Base-by-base conservation (phyloP, 352 stramenopile genomes). In the Phytopythium ostracodes region DNA sequence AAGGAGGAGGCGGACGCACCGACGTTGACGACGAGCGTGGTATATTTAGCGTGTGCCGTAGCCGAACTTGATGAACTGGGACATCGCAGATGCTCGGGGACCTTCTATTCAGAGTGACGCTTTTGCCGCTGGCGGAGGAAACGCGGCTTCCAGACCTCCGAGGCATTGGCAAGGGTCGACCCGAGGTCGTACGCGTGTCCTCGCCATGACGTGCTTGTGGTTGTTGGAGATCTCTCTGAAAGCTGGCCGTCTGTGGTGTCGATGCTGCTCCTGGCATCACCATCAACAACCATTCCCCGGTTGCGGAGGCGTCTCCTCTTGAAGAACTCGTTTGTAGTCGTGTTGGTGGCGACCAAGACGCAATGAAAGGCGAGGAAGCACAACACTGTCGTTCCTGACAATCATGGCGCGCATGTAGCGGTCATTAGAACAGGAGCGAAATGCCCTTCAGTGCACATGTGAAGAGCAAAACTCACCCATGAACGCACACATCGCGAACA, bases 241-340 rank as follows among this genome's bases (percentile, higher is more conserved):
- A 12, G 8, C 0, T 56, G 14, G 12, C 35, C 10, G 15, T 15
- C 33, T 15, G 17, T 18, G n/a, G 4, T 0, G 27, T 6, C 50
- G 29, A 15, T 38, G 25, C 20, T 40, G 20, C 33, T 29, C 25
- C 14, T 59, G 25, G 56, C 42, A n/a, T 40, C 4, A 9, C n/a
- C 17, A n/a, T 50, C 40, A 0, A 5, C 18, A 18, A 3, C 20
- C n/a, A 17, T 20, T 25, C 22, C 22, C 20, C 42, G 25, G 22
- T 15, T 31, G 17, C 51, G 38, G 24, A 65, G 61, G 18, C 59
- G 56, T 36, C 72, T 65, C n/a, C 72, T 66, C 60, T 89, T 91
- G 70, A 89, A 89, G 44, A 89, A 89, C 56, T 89, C 82, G 62
- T 89, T 91, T 2, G 82, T 92, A 11, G 82, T 92, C 24, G 63